Evolutionary conservation across 805 yeast genomes (phyloP).

Genomic region (Scheffersomyces amazonensis): DNA sequence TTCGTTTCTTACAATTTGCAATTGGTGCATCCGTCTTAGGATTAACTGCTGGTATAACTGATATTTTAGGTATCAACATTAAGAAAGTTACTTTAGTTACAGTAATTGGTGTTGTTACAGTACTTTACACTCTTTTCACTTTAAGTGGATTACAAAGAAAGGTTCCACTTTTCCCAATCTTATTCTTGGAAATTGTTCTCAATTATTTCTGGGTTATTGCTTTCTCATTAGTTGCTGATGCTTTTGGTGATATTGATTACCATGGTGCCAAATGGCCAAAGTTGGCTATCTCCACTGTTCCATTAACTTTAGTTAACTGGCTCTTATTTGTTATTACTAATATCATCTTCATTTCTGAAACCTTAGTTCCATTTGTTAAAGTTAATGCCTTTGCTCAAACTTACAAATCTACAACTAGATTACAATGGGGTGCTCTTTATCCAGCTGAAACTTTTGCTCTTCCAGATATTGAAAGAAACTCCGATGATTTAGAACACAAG

Average conservation of each 20-base stretch:
- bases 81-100: background rate
- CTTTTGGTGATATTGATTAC: background rate
- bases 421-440: background rate
- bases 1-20: background rate
- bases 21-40: background rate
- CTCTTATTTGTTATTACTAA: background rate
- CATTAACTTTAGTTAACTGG: background rate
- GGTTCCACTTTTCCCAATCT: background rate
- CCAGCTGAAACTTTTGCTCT: too few relatives aligned
- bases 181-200: background rate
- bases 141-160: background rate
- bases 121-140: background rate
- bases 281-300: background rate
- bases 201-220: slow-evolving; percentile 1
- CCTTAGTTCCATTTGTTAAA: background rate
- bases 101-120: background rate
- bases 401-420: background rate
- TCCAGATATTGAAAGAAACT: too few relatives aligned
- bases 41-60: background rate
- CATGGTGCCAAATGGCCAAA: background rate
- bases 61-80: background rate
- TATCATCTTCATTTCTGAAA: background rate
- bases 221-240: background rate
- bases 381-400: background rate
- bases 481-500: too few relatives aligned